Evolutionary conservation across 2,329 filamentous ascomycete genomes (phyloP), one percentile per base, ranked within the genome.

Genomic region (Arthrobotrys entomopaga): DNA sequence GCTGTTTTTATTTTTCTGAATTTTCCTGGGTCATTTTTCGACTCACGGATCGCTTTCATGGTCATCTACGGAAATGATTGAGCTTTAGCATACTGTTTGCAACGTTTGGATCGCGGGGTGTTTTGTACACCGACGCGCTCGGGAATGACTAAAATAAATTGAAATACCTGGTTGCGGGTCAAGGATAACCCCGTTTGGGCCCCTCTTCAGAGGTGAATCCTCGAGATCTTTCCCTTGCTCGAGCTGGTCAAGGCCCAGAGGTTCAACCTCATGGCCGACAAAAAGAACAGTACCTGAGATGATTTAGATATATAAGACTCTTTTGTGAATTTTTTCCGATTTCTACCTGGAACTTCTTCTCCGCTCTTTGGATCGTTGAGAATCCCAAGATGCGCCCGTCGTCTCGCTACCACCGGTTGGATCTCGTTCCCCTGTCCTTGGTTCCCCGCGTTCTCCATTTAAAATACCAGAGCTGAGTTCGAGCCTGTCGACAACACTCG

Each of bases 21-120:
- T 22, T 16, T 19, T 13, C 15, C 15, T 43, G 22, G 22, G 6
- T 20, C 10, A 64, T 20, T 3, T 24, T 22, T n/a, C 13, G 19
- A 69, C 65, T 15, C 38, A 69, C 65, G 94, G 94, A 79, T 98
- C 94, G 77, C 98, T 97, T 59, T 86, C 84, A 0, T 91, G 93
- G 59, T 97, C 93, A 72, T 97, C 93, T 0, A 49, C 19, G 15
- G 3, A 49, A 49, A 20, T 22, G 16, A 11, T 11, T 22, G 3
- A 38, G 16, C 2, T 16, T 66, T 8, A 42, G 46, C 3, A 48
- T 19, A 46, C 11, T 43, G 8, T 19, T 10, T 48, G 11, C 38
- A 15, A 13, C n/a, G n/a, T 43, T 13, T 43, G 24, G 24, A 26
- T 26, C 24, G 24, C 24, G 24, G 24, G 3, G 24, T 26, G 24